These are phyloP conservation scores for Arthrobotrys sphaeroides DNA, from an alignment of 2,329 filamentous ascomycete genomes.

Conservation along the genomic window DNA sequence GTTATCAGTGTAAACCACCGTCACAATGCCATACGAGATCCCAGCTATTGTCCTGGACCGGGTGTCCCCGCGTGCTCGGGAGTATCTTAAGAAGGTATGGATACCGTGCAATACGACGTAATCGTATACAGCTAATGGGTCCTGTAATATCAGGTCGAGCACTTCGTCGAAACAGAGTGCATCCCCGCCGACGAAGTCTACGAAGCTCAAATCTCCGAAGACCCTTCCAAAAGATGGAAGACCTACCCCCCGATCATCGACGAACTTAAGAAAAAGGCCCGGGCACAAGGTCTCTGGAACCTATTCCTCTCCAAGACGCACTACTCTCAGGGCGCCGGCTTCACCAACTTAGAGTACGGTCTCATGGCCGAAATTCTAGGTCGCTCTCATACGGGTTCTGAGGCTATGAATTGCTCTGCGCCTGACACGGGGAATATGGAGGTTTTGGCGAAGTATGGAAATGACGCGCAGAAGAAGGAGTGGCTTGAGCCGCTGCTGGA, in stretches of 20 bases:
- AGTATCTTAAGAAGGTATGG: slow-evolving; percentile 58
- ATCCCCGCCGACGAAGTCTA: slow-evolving; percentile 57
- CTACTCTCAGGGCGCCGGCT: slow-evolving; percentile 94
- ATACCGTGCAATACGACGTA: not conserved
- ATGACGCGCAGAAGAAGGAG: slow-evolving; percentile 80
- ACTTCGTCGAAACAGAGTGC: slow-evolving; percentile 95
- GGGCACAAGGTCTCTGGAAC: slow-evolving; percentile 89
- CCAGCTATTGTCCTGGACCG: slow-evolving; percentile 57
- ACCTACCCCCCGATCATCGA: slow-evolving; percentile 83
- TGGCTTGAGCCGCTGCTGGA: slow-evolving; percentile 85
- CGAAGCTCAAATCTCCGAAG: slow-evolving; percentile 57
- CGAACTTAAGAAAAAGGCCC: slow-evolving; percentile 83
- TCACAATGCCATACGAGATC: slow-evolving; percentile 53
- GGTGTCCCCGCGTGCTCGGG: slow-evolving; percentile 57
- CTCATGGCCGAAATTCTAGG: slow-evolving; percentile 97
- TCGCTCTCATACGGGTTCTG: slow-evolving; percentile 81
- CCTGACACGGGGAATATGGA: slow-evolving; percentile 97
- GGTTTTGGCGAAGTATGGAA: slow-evolving; percentile 89
- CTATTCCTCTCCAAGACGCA: slow-evolving; percentile 96
- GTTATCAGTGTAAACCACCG: slow-evolving; percentile 4
- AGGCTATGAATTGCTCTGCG: slow-evolving; percentile 88
- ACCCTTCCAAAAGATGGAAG: slow-evolving; percentile 61
- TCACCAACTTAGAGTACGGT: slow-evolving; percentile 94
- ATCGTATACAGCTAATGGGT: not conserved
- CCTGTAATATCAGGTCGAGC: slow-evolving; percentile 74